Evolutionary conservation across 2,329 filamentous ascomycete genomes (phyloP).

Genomic region (Penicillium sp.): DNA sequence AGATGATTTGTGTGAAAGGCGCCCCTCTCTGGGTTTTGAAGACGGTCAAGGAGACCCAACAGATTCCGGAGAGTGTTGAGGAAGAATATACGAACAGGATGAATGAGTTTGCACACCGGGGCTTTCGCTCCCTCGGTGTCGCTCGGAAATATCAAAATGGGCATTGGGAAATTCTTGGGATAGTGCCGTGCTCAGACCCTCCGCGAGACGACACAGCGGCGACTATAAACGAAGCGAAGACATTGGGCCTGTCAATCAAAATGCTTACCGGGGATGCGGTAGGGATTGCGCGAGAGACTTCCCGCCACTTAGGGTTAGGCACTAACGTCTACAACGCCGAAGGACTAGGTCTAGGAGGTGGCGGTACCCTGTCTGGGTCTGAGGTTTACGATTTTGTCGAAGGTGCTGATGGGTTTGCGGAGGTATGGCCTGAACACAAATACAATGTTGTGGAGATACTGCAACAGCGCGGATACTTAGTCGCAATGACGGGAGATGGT

Average conservation of each 20-base stretch:
- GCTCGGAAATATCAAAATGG: conserved; percentile 83
- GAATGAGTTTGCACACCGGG: conserved; percentile 87
- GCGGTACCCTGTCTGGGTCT: conserved; percentile 90
- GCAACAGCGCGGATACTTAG: conserved; percentile 89
- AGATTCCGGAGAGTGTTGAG: conserved; percentile 76
- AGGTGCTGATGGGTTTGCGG: conserved; percentile 91
- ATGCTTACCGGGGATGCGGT: conserved; percentile 96
- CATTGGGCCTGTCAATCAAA: conserved; percentile 86
- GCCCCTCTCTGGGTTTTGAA: conserved; percentile 86
- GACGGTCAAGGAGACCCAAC: conserved; percentile 84
- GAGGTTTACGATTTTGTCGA: conserved; percentile 96
- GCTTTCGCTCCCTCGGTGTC: conserved; percentile 92
- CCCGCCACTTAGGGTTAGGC: conserved; percentile 86
- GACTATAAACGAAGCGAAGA: conserved; percentile 88
- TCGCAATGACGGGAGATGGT: conserved; percentile 96
- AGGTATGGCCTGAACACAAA: conserved; percentile 95
- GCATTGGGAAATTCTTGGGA: conserved; percentile 89
- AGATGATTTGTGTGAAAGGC: conserved; percentile 88
- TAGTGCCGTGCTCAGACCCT: conserved; percentile 93
- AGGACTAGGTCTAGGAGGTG: conserved; percentile 85
- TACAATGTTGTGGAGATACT: conserved; percentile 93
- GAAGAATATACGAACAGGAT: conserved; percentile 91
- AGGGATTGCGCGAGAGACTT: conserved; percentile 90
- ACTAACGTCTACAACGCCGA: conserved; percentile 95
- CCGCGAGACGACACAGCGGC: conserved; percentile 88